Evolutionary conservation across 768 basidiomycete species (phyloP), one percentile per base, ranked within the genome.

Genomic region (Macrolepiota dolichaula): DNA sequence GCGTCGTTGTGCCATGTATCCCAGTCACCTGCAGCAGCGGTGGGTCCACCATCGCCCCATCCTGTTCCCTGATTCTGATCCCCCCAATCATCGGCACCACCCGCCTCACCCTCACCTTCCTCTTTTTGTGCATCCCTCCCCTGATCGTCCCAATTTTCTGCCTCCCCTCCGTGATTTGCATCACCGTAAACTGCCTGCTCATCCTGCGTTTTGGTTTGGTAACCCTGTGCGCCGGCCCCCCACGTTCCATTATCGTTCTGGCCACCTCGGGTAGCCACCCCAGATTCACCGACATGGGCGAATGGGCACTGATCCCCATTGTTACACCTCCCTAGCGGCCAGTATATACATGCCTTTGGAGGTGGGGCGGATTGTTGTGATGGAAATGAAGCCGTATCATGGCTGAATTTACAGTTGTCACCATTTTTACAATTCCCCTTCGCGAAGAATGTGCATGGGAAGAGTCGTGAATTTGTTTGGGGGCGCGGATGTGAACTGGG

Each of bases 291-390:
- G 2, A 67, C 55, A 46, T 79, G 77, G 17, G 63, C 61, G 57
- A 69, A 80, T 24, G 75, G 74, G 58, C 79, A 80, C 11, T 59
- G 42, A 25, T 66, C 69, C 17, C 76, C 77, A 61, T 80, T 78
- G 15, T 67, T 72, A 64, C 79, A 80, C 44, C 65, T 76, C 12
- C 77, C 76, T 15, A 71, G 59, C 7, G 72, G 69, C 62, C 73
- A 78, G 57, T 76, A 79, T 29, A 62, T 62, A 63, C 78, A 79
- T 37, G 57, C 62, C 6, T 57, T 32, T 27, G 44, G 51, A 27
- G 53, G 49, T 1, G 25, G 42, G 17, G 17, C 38, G 12, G 61
- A 37, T 46, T 22, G 22, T 56, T 49, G 52, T 15, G 22, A 22
- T 52, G 19, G n/a, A n/a, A n/a, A n/a, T n/a, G n/a, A n/a, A n/a